Evolutionary conservation across 2,329 filamentous ascomycete species (phyloP), one percentile per base, ranked within the genome.

Genomic region (Sporothrix sp.): DNA sequence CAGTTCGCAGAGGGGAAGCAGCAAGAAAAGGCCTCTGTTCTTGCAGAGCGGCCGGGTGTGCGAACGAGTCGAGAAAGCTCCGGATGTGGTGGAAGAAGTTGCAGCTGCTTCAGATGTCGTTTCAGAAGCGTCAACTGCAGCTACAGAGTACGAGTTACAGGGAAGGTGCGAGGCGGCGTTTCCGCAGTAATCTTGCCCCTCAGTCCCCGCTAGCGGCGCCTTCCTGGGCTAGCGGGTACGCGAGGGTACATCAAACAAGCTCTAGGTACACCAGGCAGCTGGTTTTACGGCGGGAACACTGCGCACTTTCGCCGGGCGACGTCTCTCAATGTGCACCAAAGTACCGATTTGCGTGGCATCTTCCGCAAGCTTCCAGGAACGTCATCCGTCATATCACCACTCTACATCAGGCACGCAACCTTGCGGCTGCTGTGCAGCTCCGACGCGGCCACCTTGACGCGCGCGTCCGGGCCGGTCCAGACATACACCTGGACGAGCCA

Each of bases 401-500:
- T 37, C 25, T 37, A 87, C 82, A 87, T 85, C 60, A 86, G 65
- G 61, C 84, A 87, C 1, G 82, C 83, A 55, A 84, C 76, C 63
- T 81, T 80, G 51, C 78, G 74, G 62, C 81, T 85, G 59, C 78
- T 85, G 60, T 83, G 83, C 58, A 87, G 64, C 47, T 83, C 82
- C 40, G 80, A 83, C 43, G 72, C 71, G 5, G 73, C 82, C 16
- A 88, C 69, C 66, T 83, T 83, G 66, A 87, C 72, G 50, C 82
- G 71, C 57, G 72, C 71, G 35, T 74, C 71, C n/a, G 74, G 74
- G 1, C 76, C 76, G 45, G 79, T 67, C 71, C 78, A 82, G 18
- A 74, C 76, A 65, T 83, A 96, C 10, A 85, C 87, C 66, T 97
- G 93, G 2, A 96, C 83, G 54, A 93, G 74, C 93, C 93, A 98